A percentile compares a stretch with the other conserved stretches of the same genome.
These are phyloP conservation scores for Vigna reflexopilosa DNA, from an alignment of 306 rosid species.

Conservation along the genomic window DNA sequence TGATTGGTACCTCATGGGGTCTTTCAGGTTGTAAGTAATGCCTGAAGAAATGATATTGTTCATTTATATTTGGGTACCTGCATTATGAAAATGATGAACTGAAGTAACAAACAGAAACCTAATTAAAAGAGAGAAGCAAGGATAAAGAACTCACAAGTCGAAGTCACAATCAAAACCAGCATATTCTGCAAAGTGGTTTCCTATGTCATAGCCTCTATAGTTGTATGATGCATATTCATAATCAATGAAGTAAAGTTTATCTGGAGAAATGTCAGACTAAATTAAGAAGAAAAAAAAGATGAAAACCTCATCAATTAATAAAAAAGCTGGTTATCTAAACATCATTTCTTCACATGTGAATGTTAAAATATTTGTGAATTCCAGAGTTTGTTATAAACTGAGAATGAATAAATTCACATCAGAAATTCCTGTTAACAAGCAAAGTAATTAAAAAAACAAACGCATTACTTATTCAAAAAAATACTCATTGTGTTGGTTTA, in stretches of 20 bases:
- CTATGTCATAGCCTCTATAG: constrained; percentile 92
- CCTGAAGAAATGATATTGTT: constrained; percentile 86
- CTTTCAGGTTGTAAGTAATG: constrained; percentile 81
- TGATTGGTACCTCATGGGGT: constrained; percentile 67
- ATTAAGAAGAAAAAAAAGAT: constrained; percentile 21
- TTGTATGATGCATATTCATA: constrained; percentile 97
- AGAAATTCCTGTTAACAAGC: constrained; percentile 25
- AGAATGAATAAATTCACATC: constrained; percentile 35
- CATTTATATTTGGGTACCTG: constrained; percentile 81
- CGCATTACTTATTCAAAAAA: too few relatives aligned
- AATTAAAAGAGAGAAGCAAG: constrained; percentile 11
- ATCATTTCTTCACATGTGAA: constrained; percentile 35
- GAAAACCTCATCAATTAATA: constrained; percentile 30
- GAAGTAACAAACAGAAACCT: constrained; percentile 38
- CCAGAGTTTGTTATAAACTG: constrained; percentile 25
- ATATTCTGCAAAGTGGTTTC: constrained; percentile 95
- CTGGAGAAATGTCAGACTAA: constrained; percentile 60
- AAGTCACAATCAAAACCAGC: constrained; percentile 91
- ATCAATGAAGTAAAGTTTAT: constrained; percentile 84
- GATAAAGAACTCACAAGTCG: constrained; percentile 63
- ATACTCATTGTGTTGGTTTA: neutral
- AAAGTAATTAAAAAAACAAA: too few relatives aligned
- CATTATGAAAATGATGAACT: constrained; percentile 33
- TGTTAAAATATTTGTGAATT: constrained; percentile 27
- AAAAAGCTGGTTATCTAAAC: constrained; percentile 31